phyloP scores from a whole-genome alignment of 305 asterid genomes.

The Rubia balearica region DNA sequence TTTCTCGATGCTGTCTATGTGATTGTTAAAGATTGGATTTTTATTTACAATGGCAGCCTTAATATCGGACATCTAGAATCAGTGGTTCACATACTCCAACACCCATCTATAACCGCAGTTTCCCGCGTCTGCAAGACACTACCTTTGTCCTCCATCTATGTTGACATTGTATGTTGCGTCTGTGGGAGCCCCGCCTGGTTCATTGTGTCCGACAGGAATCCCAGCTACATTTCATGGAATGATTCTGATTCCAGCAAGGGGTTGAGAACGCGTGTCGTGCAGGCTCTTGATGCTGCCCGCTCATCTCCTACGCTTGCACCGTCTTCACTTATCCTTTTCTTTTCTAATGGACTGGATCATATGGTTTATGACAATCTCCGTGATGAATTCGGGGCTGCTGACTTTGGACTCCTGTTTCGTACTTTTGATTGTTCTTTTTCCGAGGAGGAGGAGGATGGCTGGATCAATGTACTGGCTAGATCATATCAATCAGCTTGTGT shows the following conservation, averaged over 20 bases:
- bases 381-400: constrained; percentile 43
- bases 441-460: constrained; percentile 50
- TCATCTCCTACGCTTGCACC: constrained; percentile 57
- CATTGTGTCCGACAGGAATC: constrained; percentile 71
- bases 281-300: constrained; percentile 52
- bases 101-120: constrained; percentile 52
- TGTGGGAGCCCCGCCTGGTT: constrained; percentile 85
- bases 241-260: constrained; percentile 37
- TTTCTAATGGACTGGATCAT: constrained; percentile 55
- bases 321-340: constrained; percentile 53
- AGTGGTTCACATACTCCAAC: constrained; percentile 58
- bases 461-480: constrained; percentile 51
- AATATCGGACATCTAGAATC: constrained; percentile 88
- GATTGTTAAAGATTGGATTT: neutral
- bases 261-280: constrained; percentile 32
- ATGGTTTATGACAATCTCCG: constrained; percentile 33
- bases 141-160: constrained; percentile 37
- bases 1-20: neutral
- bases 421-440: constrained; percentile 21
- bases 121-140: constrained; percentile 80
- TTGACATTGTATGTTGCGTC: constrained; percentile 64
- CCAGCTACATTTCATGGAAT: constrained; percentile 54
- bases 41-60: constrained; percentile 32
- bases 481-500: constrained; percentile 49
- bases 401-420: constrained; percentile 28